Evolutionary conservation across 2,329 filamentous ascomycete species (phyloP).

Genomic region (Metarhizium humberi): DNA sequence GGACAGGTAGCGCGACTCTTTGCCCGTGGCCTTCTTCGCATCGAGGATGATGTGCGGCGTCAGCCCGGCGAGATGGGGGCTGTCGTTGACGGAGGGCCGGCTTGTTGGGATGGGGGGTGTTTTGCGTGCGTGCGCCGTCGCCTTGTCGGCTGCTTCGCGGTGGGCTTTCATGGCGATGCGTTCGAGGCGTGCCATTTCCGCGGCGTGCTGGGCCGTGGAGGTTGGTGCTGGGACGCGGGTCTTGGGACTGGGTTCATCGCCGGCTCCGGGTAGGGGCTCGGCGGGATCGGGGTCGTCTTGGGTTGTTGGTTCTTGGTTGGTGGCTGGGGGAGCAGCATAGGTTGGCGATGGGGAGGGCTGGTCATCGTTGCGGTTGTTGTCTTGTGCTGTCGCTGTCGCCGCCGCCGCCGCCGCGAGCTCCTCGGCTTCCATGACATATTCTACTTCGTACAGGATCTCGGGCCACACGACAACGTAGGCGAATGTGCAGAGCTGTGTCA

Average conservation of each 20-base stretch:
- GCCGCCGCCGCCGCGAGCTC: slow-evolving; percentile 38
- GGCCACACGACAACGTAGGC: slow-evolving; percentile 79
- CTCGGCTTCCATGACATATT: slow-evolving; percentile 59
- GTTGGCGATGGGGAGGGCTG: background rate
- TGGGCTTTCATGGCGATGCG: slow-evolving; percentile 47
- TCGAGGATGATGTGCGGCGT: slow-evolving; percentile 63
- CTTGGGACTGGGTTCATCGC: slow-evolving; percentile 3
- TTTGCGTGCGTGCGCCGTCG: slow-evolving; percentile 45
- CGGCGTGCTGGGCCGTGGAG: slow-evolving; percentile 36
- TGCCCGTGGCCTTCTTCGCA: slow-evolving; percentile 67
- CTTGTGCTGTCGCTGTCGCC: slow-evolving; percentile 9
- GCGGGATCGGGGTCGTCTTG: slow-evolving; percentile 1
- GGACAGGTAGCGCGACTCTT: slow-evolving; percentile 65
- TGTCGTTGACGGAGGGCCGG: slow-evolving; percentile 47
- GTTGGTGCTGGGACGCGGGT: background rate
- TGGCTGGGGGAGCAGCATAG: background rate
- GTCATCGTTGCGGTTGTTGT: slow-evolving; percentile 5
- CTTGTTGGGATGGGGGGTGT: slow-evolving; percentile 37
- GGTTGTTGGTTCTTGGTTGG: background rate
- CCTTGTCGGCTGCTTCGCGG: slow-evolving; percentile 46
- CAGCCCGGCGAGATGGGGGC: slow-evolving; percentile 46
- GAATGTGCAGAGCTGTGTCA: slow-evolving; percentile 86
- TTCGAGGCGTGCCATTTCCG: slow-evolving; percentile 51
- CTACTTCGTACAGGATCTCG: slow-evolving; percentile 73
- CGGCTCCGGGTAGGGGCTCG: slow-evolving; percentile 8